Evolutionary conservation across 2,329 filamentous ascomycete genomes (phyloP).

Genomic region (Berkeleyomyces basicola): DNA sequence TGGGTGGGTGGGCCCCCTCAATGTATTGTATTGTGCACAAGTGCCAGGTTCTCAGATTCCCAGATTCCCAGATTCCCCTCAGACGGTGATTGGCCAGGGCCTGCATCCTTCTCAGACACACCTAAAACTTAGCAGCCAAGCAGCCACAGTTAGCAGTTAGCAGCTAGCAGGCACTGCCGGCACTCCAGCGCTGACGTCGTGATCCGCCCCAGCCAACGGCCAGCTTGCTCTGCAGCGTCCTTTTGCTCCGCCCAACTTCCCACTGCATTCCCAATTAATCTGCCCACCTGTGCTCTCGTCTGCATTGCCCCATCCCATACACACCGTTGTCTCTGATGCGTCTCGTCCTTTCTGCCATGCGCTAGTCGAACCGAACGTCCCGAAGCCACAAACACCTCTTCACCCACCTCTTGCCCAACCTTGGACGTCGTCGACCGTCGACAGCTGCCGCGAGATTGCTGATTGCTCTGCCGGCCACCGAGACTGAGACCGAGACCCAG

Average conservation of each 20-base stretch:
- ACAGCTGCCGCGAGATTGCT: neutral
- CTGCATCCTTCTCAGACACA: conserved; percentile 7
- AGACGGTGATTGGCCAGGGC: neutral
- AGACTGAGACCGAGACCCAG: neutral
- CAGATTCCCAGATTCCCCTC: neutral
- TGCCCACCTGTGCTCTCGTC: neutral
- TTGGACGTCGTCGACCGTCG: neutral
- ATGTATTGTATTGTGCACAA: no score
- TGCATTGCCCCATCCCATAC: neutral
- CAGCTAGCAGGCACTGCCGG: neutral
- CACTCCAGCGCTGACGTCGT: conserved; percentile 11
- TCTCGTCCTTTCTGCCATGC: neutral
- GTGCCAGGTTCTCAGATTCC: neutral
- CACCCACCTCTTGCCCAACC: neutral
- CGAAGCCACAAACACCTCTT: neutral
- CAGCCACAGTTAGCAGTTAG: neutral
- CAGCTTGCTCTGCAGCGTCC: neutral
- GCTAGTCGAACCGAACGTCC: neutral
- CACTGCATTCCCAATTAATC: neutral
- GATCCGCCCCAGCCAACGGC: neutral
- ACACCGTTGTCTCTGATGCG: neutral
- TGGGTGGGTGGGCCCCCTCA: no score
- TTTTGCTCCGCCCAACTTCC: neutral
- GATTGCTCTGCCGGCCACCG: conserved; percentile 15
- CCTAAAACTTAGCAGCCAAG: conserved; percentile 4